These are phyloP conservation scores for Zoysia japonica DNA, from an alignment of 176 grass and related monocot genomes.

Conservation along the genomic window DNA sequence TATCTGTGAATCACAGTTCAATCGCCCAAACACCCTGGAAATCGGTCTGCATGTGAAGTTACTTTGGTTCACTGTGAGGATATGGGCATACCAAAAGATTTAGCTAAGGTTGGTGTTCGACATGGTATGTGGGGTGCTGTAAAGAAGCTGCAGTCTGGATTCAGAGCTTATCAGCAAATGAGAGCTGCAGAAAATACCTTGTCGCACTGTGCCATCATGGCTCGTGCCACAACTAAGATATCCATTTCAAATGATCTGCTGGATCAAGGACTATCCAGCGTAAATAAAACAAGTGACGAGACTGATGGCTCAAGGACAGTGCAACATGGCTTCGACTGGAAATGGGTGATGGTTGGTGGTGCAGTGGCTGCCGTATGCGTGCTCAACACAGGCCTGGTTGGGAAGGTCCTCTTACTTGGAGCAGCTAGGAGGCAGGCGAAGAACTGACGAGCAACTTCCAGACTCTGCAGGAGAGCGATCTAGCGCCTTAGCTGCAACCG, in stretches of 20 bases:
- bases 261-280: background rate
- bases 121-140: slow-evolving; percentile 99
- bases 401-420: slow-evolving; percentile 72
- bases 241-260: slow-evolving; percentile 27
- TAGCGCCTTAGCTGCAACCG: background rate
- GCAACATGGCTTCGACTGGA: slow-evolving; percentile 74
- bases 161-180: slow-evolving; percentile 79
- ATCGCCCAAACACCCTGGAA: slow-evolving; percentile 73
- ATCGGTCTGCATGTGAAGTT: slow-evolving; percentile 87
- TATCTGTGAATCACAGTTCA: slow-evolving; percentile 60
- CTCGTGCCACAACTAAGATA: slow-evolving; percentile 63
- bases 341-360: slow-evolving; percentile 78
- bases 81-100: slow-evolving; percentile 98
- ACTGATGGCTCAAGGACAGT: slow-evolving; percentile 36
- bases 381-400: slow-evolving; percentile 69
- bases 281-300: slow-evolving; percentile 17
- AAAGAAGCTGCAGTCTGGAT: slow-evolving; percentile 83
- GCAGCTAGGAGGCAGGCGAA: slow-evolving; percentile 71
- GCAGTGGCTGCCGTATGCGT: slow-evolving; percentile 66
- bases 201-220: slow-evolving; percentile 62
- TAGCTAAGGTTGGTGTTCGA: slow-evolving; percentile 83
- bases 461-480: slow-evolving; percentile 13
- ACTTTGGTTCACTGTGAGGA: slow-evolving; percentile 88
- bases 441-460: slow-evolving; percentile 47
- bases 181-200: slow-evolving; percentile 46